Conservation (phyloP, 768 basidiomycete species). For the Pisolithus microcarpus region DNA sequence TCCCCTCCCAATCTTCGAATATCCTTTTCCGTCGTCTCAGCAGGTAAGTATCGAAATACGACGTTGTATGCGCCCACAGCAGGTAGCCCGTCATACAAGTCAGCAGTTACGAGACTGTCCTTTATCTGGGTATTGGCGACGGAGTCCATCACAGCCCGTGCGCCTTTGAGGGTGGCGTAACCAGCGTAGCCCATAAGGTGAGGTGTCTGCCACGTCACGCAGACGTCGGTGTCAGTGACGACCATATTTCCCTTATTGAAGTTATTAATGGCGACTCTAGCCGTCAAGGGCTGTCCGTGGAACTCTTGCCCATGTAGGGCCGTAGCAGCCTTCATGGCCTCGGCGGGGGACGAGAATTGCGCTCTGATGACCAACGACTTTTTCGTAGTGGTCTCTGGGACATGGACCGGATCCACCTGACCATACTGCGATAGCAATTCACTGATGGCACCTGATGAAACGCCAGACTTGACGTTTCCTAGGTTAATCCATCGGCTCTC, state of each 20-base stretch:
- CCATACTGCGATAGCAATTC: slow-evolving; percentile 42
- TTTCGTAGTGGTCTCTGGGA: slow-evolving; percentile 20
- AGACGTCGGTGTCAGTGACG: slow-evolving; percentile 49
- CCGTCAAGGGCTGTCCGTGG: slow-evolving; percentile 35
- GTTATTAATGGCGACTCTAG: slow-evolving; percentile 39
- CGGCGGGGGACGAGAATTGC: slow-evolving; percentile 40
- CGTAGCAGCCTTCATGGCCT: slow-evolving; percentile 47
- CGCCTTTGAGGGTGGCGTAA: slow-evolving; percentile 43
- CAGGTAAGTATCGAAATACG: slow-evolving; percentile 49
- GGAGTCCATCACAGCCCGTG: slow-evolving; percentile 42
- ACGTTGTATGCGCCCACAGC: slow-evolving; percentile 55
- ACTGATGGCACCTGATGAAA: slow-evolving; percentile 30
- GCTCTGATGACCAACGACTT: slow-evolving; percentile 32
- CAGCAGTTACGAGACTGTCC: slow-evolving; percentile 39
- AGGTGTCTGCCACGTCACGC: slow-evolving; percentile 56
- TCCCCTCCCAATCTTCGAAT: slow-evolving; percentile 38
- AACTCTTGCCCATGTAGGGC: slow-evolving; percentile 41
- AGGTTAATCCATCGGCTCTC: slow-evolving; percentile 60
- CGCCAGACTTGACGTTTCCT: slow-evolving; percentile 38
- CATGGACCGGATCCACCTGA: slow-evolving; percentile 32
- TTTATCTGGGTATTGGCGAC: slow-evolving; percentile 32
- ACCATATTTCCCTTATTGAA: slow-evolving; percentile 28
- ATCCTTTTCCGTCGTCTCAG: slow-evolving; percentile 33
- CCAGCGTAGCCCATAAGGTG: slow-evolving; percentile 54
- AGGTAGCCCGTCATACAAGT: slow-evolving; percentile 50